Conservation (phyloP, 2,329 filamentous ascomycete species). For the Penicillium sp. region DNA sequence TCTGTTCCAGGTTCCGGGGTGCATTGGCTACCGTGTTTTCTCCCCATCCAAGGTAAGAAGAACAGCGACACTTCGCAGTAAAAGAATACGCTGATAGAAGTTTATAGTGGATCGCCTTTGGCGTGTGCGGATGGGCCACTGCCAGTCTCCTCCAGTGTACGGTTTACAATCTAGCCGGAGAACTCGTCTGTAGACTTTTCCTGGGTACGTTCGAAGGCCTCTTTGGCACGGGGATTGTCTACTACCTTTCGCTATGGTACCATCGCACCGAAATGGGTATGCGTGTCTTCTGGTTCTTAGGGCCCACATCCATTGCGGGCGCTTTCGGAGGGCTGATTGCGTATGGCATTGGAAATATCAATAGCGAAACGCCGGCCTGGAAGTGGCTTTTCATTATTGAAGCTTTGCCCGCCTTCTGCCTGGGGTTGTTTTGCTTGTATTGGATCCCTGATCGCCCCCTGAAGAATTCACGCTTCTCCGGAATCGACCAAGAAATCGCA, state of each 20-base stretch:
- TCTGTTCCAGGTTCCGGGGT: conserved; percentile 8
- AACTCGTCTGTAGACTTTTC: conserved; percentile 8
- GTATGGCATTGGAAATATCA: conserved; percentile 7
- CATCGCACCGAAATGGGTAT: conserved; percentile 9
- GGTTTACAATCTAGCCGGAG: conserved; percentile 8
- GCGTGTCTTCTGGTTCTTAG: conserved; percentile 11
- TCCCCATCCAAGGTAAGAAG: conserved; percentile 8
- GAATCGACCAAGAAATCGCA: conserved; percentile 4
- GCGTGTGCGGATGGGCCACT: conserved; percentile 6
- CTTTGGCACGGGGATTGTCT: conserved; percentile 8
- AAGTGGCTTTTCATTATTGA: conserved; percentile 8
- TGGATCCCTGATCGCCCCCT: conserved; percentile 5
- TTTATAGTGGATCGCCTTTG: conserved; percentile 10
- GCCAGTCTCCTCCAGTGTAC: conserved; percentile 4
- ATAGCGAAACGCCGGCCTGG: conserved; percentile 4
- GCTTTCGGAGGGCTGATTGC: conserved; percentile 9
- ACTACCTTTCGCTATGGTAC: conserved; percentile 11
- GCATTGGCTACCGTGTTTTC: conserved; percentile 9
- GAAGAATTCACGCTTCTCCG: conserved; percentile 10
- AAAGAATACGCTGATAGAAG: background rate
- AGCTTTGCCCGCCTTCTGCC: conserved; percentile 1
- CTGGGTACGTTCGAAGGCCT: conserved; percentile 6
- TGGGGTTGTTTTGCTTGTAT: conserved; percentile 7
- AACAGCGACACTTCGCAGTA: background rate
- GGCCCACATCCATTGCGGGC: conserved; percentile 5